phyloP scores from a whole-genome alignment of 2,329 filamentous ascomycete genomes.

The Phialophora chinensis region DNA sequence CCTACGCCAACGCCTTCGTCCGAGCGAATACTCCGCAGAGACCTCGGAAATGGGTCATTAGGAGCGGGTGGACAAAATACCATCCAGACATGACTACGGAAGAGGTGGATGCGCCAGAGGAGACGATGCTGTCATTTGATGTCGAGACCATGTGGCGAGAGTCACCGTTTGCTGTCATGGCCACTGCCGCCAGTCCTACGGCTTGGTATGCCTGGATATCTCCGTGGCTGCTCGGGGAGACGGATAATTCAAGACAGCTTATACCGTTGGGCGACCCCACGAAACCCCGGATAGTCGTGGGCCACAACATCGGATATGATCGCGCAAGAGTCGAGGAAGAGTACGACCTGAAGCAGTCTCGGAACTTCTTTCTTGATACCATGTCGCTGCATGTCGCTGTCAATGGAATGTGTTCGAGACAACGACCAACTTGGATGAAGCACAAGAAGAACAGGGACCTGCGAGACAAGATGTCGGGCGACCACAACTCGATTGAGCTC shows the following conservation, averaged over 20 bases:
- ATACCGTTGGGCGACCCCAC: slow-evolving; percentile 82
- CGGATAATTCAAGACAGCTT: slow-evolving; percentile 75
- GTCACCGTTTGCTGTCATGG: slow-evolving; percentile 92
- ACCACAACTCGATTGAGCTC: slow-evolving; percentile 74
- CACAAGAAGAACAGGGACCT: slow-evolving; percentile 89
- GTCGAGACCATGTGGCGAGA: slow-evolving; percentile 97
- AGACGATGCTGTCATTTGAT: slow-evolving; percentile 86
- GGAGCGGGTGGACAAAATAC: slow-evolving; percentile 96
- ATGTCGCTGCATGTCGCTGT: slow-evolving; percentile 98
- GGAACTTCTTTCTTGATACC: slow-evolving; percentile 89
- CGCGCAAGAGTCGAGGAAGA: slow-evolving; percentile 87
- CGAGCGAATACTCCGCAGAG: slow-evolving; percentile 62
- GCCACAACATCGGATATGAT: slow-evolving; percentile 96
- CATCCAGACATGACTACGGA: slow-evolving; percentile 74
- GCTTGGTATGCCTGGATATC: slow-evolving; percentile 98
- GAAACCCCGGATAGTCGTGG: slow-evolving; percentile 78
- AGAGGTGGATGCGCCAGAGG: slow-evolving; percentile 75
- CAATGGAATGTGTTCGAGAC: slow-evolving; percentile 97
- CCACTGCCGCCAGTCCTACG: slow-evolving; percentile 85
- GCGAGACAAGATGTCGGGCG: slow-evolving; percentile 75
- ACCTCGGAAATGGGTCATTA: slow-evolving; percentile 74
- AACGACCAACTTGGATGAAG: slow-evolving; percentile 96
- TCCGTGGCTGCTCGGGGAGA: slow-evolving; percentile 88
- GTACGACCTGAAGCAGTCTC: slow-evolving; percentile 80
- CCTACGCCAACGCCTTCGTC: slow-evolving; percentile 75